A percentile compares a stretch with the other conserved stretches of the same genome.
These are phyloP conservation scores for Fraxinus quadrangulata DNA, from an alignment of 257 asterid genomes.

Conservation along the genomic window DNA sequence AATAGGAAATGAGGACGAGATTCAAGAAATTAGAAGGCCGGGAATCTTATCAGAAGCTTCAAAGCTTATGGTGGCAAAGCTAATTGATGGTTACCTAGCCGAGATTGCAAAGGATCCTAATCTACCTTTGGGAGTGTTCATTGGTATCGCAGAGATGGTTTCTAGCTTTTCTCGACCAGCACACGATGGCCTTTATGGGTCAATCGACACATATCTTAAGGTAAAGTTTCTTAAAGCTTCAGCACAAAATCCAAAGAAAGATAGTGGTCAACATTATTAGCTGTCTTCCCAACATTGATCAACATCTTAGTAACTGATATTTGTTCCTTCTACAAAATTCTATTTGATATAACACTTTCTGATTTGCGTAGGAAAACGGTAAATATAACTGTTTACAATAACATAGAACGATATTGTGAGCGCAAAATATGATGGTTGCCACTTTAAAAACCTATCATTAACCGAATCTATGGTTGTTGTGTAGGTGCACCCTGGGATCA, in stretches of 20 bases:
- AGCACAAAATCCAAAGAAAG: no score
- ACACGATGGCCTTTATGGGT: slow-evolving; percentile 85
- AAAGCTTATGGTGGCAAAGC: slow-evolving; percentile 91
- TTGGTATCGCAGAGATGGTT: slow-evolving; percentile 73
- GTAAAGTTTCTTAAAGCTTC: slow-evolving; percentile 35
- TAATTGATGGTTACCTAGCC: slow-evolving; percentile 74
- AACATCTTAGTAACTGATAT: not conserved
- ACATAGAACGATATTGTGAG: no score
- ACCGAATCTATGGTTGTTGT: slow-evolving; percentile 5
- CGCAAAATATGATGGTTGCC: not conserved
- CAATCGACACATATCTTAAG: slow-evolving; percentile 82
- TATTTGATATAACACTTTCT: not conserved
- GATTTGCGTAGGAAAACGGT: not conserved
- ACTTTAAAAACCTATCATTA: not conserved
- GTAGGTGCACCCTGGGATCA: slow-evolving; percentile 82
- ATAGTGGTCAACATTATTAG: not conserved
- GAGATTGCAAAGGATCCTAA: slow-evolving; percentile 90
- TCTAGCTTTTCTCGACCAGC: slow-evolving; percentile 65
- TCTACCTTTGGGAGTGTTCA: slow-evolving; percentile 54
- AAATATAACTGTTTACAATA: no score
- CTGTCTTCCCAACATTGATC: not conserved
- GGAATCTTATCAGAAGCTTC: slow-evolving; percentile 95
- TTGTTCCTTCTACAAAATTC: not conserved
- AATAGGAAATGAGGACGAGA: slow-evolving; percentile 50
- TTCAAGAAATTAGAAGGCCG: slow-evolving; percentile 62